These are phyloP conservation scores for Cyphellophora europaea DNA, from an alignment of 2,329 filamentous ascomycete species.

Conservation along the genomic window DNA sequence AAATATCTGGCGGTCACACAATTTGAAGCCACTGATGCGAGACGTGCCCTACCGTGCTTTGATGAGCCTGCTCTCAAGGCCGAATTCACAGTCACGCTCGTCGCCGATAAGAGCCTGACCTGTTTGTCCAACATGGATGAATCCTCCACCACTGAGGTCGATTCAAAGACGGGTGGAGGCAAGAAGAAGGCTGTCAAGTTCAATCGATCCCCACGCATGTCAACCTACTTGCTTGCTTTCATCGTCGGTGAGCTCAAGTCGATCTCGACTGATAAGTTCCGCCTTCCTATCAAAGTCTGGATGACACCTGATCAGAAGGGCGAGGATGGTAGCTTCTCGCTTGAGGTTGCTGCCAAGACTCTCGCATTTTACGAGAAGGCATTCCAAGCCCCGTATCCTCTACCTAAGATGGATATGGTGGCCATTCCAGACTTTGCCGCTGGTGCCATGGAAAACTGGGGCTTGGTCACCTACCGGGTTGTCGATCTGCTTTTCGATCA, in stretches of 20 bases:
- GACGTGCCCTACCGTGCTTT: constrained; percentile 90
- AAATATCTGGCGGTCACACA: constrained; percentile 81
- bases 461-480: constrained; percentile 86
- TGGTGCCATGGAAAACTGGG: constrained; percentile 98
- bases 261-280: constrained; percentile 84
- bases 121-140: constrained; percentile 98
- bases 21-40: constrained; percentile 93
- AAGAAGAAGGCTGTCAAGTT: constrained; percentile 83
- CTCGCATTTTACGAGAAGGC: constrained; percentile 93
- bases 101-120: constrained; percentile 83
- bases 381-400: constrained; percentile 75
- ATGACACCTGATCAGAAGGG: constrained; percentile 84
- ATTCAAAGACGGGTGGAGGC: constrained; percentile 51
- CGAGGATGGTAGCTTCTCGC: constrained; percentile 81
- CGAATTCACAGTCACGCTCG: constrained; percentile 79
- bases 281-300: constrained; percentile 88
- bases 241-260: constrained; percentile 90
- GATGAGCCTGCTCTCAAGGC: constrained; percentile 93
- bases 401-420: constrained; percentile 95
- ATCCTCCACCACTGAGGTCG: constrained; percentile 63
- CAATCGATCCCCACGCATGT: constrained; percentile 88
- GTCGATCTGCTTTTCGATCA: constrained; percentile 87
- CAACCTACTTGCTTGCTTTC: constrained; percentile 89
- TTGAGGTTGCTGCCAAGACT: constrained; percentile 80
- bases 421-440: constrained; percentile 93